phyloP scores from a whole-genome alignment of 495 filamentous ascomycete genomes.

The Neurospora sp. region DNA sequence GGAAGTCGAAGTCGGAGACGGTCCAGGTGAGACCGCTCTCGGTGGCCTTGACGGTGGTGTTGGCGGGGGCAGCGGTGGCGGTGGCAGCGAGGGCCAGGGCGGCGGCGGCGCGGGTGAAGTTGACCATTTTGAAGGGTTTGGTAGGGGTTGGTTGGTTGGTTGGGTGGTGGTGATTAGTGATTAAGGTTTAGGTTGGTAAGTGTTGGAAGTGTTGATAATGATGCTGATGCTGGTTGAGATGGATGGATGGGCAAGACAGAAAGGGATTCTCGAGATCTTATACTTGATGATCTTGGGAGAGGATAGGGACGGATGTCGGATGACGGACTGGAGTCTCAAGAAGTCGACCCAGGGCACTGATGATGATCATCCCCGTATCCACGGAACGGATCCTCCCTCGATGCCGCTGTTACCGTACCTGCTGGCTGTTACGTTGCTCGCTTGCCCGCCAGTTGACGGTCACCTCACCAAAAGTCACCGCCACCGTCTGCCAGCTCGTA shows the following conservation, averaged over 20 bases:
- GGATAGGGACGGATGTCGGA: background rate
- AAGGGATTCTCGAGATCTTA: background rate
- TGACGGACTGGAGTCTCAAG: background rate
- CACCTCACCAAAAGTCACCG: background rate
- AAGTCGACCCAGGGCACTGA: background rate
- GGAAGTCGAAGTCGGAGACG: conserved; percentile 2
- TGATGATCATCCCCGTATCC: background rate
- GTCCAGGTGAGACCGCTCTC: conserved; percentile 1
- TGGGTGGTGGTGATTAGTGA: background rate
- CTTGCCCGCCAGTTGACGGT: background rate
- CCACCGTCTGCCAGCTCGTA: background rate
- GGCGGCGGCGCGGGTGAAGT: background rate
- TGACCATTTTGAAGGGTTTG: background rate
- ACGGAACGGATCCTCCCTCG: background rate
- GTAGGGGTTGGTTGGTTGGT: background rate
- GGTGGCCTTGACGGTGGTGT: background rate
- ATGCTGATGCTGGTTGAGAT: background rate
- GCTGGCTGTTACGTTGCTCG: background rate
- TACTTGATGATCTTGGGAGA: background rate
- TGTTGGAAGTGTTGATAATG: background rate
- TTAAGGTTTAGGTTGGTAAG: background rate
- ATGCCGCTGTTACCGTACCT: background rate
- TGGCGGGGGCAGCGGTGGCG: background rate
- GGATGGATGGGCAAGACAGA: background rate
- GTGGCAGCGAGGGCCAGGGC: background rate